A percentile compares a stretch with the other conserved stretches of the same genome.
phyloP scores from a whole-genome alignment of 106 monocot species.

The Hemerocallis citrina region DNA sequence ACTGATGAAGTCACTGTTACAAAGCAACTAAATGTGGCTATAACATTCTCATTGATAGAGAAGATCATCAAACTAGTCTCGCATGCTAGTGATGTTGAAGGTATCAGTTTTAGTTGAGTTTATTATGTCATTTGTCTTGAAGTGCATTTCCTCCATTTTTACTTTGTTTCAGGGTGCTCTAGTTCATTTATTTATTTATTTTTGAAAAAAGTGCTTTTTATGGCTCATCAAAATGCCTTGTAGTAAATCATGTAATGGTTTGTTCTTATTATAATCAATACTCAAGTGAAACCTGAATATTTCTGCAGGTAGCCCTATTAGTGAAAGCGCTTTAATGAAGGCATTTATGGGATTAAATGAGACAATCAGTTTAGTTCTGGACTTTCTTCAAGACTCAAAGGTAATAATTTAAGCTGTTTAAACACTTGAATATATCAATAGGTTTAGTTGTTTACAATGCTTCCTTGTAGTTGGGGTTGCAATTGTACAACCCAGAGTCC shows the following conservation, averaged over 20 bases:
- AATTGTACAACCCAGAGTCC: too few species aligned
- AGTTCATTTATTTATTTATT: too few species aligned
- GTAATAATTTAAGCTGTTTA: slow-evolving; percentile 20
- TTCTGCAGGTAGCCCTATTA: slow-evolving; percentile 26
- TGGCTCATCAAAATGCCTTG: too few species aligned
- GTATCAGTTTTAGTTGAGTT: slow-evolving; percentile 23
- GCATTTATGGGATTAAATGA: slow-evolving; percentile 71
- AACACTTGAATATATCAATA: background rate
- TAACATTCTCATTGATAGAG: slow-evolving; percentile 81
- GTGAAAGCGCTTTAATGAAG: slow-evolving; percentile 46
- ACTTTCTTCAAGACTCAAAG: slow-evolving; percentile 87
- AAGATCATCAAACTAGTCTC: slow-evolving; percentile 83
- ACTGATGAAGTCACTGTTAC: slow-evolving; percentile 27
- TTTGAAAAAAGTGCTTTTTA: too few species aligned
- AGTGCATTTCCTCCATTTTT: background rate
- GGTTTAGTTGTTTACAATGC: too few species aligned
- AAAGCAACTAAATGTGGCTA: slow-evolving; percentile 58
- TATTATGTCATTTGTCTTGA: background rate
- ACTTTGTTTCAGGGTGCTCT: background rate
- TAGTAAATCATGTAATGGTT: too few species aligned
- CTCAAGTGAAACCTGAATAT: background rate
- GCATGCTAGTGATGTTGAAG: slow-evolving; percentile 30
- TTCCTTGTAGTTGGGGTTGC: too few species aligned
- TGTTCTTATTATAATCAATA: too few species aligned
- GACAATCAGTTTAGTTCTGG: slow-evolving; percentile 72